A percentile compares a stretch with the other conserved stretches of the same genome.
Evolutionary conservation across 805 yeast species (phyloP).

Genomic region (Pichia nanzhaoensis): DNA sequence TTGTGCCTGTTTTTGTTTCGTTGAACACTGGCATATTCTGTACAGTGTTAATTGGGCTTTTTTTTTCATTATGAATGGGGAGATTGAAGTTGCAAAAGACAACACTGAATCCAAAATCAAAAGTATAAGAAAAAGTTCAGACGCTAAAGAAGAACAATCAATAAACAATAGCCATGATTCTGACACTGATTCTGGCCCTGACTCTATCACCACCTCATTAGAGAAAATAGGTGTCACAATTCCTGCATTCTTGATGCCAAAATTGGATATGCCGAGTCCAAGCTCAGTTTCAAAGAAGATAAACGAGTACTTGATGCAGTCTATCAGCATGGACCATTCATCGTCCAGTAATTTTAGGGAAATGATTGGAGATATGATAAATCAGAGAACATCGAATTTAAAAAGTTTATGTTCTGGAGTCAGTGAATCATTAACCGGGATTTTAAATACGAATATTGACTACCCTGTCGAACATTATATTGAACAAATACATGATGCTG

Average conservation of each 20-base stretch:
- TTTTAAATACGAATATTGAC: constrained; percentile 41
- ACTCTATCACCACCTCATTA: constrained; percentile 41
- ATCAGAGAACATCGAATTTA: constrained; percentile 17
- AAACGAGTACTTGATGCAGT: constrained; percentile 8
- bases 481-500: constrained; percentile 16
- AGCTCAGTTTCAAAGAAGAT: constrained; percentile 4
- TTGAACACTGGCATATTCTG: too few species aligned
- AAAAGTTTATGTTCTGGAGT: constrained; percentile 21
- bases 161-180: not conserved
- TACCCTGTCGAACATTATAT: constrained; percentile 43
- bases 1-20: too few species aligned
- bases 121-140: not conserved
- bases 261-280: constrained; percentile 4
- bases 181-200: constrained; percentile 20
- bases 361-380: constrained; percentile 8
- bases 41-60: not conserved
- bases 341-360: constrained; percentile 9
- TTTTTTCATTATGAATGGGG: not conserved
- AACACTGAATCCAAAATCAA: not conserved
- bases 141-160: not conserved
- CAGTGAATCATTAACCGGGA: constrained; percentile 30
- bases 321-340: constrained; percentile 8
- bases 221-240: constrained; percentile 41
- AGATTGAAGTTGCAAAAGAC: not conserved
- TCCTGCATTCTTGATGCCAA: constrained; percentile 10